phyloP scores from a whole-genome alignment of 2,329 filamentous ascomycete species.

The Catunica adiposa region DNA sequence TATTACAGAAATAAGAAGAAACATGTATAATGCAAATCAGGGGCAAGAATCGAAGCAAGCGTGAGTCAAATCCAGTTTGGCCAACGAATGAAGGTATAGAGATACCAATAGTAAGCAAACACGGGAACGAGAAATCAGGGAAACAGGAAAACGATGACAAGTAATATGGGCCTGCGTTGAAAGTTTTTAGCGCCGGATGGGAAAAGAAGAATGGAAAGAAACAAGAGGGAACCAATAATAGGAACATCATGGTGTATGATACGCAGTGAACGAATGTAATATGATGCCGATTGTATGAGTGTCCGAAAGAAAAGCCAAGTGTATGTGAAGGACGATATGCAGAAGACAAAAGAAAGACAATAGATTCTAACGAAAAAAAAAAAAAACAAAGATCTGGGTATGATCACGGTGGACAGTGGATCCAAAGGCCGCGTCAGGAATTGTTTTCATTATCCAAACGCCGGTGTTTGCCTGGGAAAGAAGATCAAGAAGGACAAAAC shows the following conservation, averaged over 20 bases:
- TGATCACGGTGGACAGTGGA: background rate
- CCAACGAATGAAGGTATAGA: background rate
- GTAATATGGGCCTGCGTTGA: background rate
- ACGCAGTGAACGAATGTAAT: background rate
- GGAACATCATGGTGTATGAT: background rate
- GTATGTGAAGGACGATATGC: background rate
- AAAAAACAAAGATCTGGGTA: background rate
- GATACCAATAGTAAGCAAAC: slow-evolving; percentile 1
- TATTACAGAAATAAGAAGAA: background rate
- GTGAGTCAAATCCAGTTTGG: background rate
- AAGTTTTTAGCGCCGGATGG: too few relatives aligned
- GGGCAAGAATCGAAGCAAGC: background rate
- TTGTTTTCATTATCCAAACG: background rate
- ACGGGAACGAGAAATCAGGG: background rate
- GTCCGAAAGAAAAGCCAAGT: background rate
- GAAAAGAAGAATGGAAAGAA: too few relatives aligned
- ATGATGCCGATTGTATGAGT: background rate
- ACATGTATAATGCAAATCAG: background rate
- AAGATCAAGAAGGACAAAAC: slow-evolving; percentile 3
- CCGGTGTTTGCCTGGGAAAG: background rate
- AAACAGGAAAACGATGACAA: background rate
- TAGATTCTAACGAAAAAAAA: too few relatives aligned
- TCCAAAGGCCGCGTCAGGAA: background rate
- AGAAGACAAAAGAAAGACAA: background rate
- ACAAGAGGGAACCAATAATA: too few relatives aligned